A percentile compares a stretch with the other conserved stretches of the same genome.
phyloP scores from a whole-genome alignment of 179 eudicot genomes.

The Camellia oleifera region DNA sequence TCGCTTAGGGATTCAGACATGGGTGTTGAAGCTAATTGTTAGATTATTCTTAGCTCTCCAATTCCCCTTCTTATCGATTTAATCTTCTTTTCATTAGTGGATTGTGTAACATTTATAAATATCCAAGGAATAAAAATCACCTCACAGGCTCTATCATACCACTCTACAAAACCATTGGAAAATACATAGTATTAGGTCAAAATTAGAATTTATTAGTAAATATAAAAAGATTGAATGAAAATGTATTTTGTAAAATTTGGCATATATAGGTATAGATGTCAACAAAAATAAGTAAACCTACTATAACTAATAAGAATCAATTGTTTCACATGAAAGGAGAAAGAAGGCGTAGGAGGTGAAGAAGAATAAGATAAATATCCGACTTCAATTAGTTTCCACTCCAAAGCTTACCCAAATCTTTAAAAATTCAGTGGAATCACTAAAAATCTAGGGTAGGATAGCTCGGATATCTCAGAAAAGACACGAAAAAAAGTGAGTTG shows the following conservation, averaged over 20 bases:
- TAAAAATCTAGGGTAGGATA: background rate
- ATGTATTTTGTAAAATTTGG: background rate
- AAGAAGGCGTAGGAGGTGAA: background rate
- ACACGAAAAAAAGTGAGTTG: background rate
- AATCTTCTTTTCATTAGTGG: no score
- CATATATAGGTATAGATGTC: background rate
- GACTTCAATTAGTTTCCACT: background rate
- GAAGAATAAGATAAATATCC: background rate
- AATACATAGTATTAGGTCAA: background rate
- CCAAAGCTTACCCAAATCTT: background rate
- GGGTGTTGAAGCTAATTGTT: no score
- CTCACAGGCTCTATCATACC: background rate
- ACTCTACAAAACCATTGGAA: background rate
- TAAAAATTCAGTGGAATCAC: background rate
- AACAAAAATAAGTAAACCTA: background rate
- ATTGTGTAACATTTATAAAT: no score
- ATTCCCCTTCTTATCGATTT: no score
- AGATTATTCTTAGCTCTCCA: no score
- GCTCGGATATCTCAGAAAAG: background rate
- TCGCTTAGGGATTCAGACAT: no score
- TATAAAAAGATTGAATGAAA: background rate
- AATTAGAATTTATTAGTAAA: background rate
- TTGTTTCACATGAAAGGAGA: background rate
- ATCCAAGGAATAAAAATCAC: background rate
- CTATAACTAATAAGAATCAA: background rate